Conservation (phyloP, 768 basidiomycete genomes). For the Sarcodon sp. region DNA sequence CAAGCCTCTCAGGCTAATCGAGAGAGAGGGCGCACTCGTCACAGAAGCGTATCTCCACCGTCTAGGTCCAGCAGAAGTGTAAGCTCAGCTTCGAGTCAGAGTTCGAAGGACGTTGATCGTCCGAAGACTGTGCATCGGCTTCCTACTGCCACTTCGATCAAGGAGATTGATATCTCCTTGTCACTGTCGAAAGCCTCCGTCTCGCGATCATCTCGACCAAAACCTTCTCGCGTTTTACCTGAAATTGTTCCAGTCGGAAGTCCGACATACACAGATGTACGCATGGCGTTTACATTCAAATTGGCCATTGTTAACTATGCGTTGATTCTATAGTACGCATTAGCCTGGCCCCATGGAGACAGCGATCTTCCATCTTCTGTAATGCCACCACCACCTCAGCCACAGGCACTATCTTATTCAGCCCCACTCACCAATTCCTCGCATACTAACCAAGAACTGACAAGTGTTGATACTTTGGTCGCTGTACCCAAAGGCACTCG, state of each 20-base stretch:
- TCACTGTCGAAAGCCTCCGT: conserved; percentile 16
- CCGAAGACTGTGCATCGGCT: conserved; percentile 51
- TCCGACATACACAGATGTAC: no score
- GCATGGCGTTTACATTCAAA: no score
- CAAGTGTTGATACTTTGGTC: no score
- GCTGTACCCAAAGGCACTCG: no score
- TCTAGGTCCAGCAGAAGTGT: conserved; percentile 46
- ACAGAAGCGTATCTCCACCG: conserved; percentile 37
- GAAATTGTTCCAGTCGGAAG: no score
- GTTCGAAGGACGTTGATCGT: conserved; percentile 18
- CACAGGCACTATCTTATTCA: conserved; percentile 1
- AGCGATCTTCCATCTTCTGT: conserved; percentile 2
- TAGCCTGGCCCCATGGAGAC: no score
- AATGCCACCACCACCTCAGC: conserved; percentile 3
- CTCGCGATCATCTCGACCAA: background rate
- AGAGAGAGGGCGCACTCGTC: conserved; percentile 19
- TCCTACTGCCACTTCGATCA: conserved; percentile 32
- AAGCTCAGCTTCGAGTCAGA: conserved; percentile 26
- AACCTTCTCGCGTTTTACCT: no score
- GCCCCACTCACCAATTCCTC: conserved; percentile 1
- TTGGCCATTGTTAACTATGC: no score
- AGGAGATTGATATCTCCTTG: conserved; percentile 18
- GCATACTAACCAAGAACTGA: background rate
- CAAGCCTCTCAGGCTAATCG: conserved; percentile 19
- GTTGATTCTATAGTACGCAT: no score